These are phyloP conservation scores for Kitagawia praeruptora DNA, from an alignment of 129 eudicot genomes.

Conservation along the genomic window DNA sequence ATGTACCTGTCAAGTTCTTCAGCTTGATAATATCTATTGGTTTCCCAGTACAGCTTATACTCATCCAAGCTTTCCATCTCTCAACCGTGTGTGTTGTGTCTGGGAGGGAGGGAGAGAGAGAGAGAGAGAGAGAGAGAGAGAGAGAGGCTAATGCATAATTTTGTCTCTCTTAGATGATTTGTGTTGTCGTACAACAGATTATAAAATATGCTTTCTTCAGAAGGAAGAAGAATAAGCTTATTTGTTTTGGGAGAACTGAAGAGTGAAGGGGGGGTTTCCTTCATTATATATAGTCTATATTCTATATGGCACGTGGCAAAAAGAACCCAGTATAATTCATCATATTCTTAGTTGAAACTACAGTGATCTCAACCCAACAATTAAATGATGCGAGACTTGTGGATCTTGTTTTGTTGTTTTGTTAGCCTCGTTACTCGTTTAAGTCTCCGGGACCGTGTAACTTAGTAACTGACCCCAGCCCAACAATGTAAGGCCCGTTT, in stretches of 20 bases:
- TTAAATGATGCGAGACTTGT: background rate
- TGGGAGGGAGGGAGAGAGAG: too few species aligned
- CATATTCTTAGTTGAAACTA: background rate
- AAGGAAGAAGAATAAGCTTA: background rate
- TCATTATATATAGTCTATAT: background rate
- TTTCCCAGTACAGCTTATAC: conserved; percentile 1
- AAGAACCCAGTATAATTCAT: background rate
- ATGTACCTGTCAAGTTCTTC: background rate
- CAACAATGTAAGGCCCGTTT: background rate
- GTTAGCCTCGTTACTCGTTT: background rate
- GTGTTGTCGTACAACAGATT: background rate
- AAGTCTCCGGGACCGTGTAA: too few species aligned
- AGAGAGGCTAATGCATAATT: too few species aligned
- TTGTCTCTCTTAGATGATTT: background rate
- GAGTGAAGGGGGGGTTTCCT: background rate
- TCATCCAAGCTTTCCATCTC: conserved; percentile 1
- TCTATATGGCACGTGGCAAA: background rate
- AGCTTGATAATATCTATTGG: background rate
- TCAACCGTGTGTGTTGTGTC: background rate
- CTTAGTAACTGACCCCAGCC: background rate
- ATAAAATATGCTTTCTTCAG: background rate
- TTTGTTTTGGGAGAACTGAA: background rate
- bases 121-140: too few species aligned
- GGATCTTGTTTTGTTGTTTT: background rate
- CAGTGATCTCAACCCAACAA: background rate